Evolutionary conservation across 2,329 filamentous ascomycete species (phyloP), one percentile per base, ranked within the genome.

Genomic region (Ophiostoma sp.): DNA sequence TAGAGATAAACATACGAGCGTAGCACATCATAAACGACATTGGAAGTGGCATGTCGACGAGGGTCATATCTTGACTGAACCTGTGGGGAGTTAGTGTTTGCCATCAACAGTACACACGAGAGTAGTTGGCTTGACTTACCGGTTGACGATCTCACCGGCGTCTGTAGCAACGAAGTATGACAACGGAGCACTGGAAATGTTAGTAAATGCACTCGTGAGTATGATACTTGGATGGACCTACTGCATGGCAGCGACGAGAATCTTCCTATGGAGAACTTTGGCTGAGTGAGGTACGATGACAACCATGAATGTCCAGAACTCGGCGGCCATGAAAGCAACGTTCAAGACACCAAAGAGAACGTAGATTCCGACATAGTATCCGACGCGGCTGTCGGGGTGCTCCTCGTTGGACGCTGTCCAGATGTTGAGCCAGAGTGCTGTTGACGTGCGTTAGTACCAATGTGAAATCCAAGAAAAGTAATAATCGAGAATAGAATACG

Each of bases 391-490:
- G 77, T 85, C 83, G 0, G 83, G 82, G 3, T 80, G 78, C 57
- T 84, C 84, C 55, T 81, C 83, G 69, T 84, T 81, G 0, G 84
- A 81, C 1, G 39, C 31, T 1, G 73, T 72, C 85, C 83, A 87
- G 78, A 84, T 83, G 73, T 85, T 82, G 7, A 87, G 80, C 85
- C 85, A 87, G 3, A 87, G 77, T 5, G 78, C 80, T 82, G 69
- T n/a, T n/a, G n/a, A n/a, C 15, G 17, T n/a, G 33, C 78, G 50
- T 19, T 36, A 69, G 64, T n/a, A 17, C 1, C 73, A 73, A 28
- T 64, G 11, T 3, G 15, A 28, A 45, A n/a, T n/a, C 22, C 22
- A 5, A 28, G 0, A 48, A 48, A 7, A 45, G 19, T 28, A 8
- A 48, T 70, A 52, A 63, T 15, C 2, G 31, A n/a, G 61, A n/a